Evolutionary conservation across 2,329 filamentous ascomycete species (phyloP), one percentile per base, ranked within the genome.

Genomic region (Nemania sp.): DNA sequence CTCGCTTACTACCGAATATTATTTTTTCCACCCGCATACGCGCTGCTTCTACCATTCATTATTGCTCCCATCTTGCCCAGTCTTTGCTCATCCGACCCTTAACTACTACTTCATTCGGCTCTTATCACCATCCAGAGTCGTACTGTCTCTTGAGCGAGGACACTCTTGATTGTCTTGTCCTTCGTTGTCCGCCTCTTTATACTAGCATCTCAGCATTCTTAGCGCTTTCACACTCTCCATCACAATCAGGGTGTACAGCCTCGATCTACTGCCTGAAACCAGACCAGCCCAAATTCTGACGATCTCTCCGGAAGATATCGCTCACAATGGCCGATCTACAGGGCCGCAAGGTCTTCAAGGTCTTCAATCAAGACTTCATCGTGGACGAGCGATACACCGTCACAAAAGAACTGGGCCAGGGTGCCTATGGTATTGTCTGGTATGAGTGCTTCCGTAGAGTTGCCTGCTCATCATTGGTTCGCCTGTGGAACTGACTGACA

Each of bases 281-380:
- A 14, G 15, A 30, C 12, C 23, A 41, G 2, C n/a, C 8, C 30
- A 28, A 8, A 15, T 11, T 12, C 28, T 19, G 26, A 46, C 23
- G 24, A 41, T 7, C 14, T 40, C 19, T 15, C 30, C 20, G 3
- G 34, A 3, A 31, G 40, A 17, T 42, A 15, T 15, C 34, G 0
- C 23, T 17, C 59, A 62, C 37, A 33, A 70, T 70, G 68, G 61
- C 63, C 63, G 68, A 70, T 50, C 55, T 70, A 59, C 67, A 69
- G 52, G 68, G 68, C 63, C 67, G 68, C 76, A 97, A 96, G 82
- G 84, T 93, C 75, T 97, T 96, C 83, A 96, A 96, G 86, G 92
- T 99, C 73, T 99, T 99, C 79, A 97, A 97, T 81, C 94, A 99
- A 72, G 94, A 99, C 79, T 99, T 99, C 72, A 86, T 97, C 66